These are phyloP conservation scores for Colletotrichum limetticola DNA, from an alignment of 2,329 filamentous ascomycete species.

Conservation along the genomic window DNA sequence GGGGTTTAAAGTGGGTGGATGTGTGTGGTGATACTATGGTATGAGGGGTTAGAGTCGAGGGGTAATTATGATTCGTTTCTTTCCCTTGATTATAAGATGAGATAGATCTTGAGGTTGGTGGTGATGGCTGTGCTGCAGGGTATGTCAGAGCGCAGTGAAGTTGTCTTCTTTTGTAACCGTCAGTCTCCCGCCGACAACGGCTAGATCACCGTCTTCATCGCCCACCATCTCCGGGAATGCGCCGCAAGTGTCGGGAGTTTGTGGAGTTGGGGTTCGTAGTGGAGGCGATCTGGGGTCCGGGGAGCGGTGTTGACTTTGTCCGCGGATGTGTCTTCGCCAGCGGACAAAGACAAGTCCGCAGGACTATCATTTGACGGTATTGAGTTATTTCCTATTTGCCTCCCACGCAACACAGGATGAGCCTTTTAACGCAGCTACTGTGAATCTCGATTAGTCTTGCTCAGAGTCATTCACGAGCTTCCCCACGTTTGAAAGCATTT, in stretches of 20 bases:
- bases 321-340: not conserved
- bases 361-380: not conserved
- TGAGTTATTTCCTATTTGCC: not conserved
- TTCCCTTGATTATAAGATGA: not conserved
- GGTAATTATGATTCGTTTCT: not conserved
- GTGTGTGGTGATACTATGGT: not conserved
- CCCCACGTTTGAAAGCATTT: not conserved
- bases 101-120: not conserved
- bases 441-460: not conserved
- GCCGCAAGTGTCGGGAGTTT: slow-evolving; percentile 2
- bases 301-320: slow-evolving; percentile 10
- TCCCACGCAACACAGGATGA: not conserved
- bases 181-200: slow-evolving; percentile 17
- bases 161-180: slow-evolving; percentile 27
- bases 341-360: slow-evolving; percentile 18
- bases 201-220: slow-evolving; percentile 11
- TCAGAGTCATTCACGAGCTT: not conserved
- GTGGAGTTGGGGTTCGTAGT: slow-evolving; percentile 17
- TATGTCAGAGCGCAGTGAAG: not conserved
- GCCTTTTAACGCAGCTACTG: not conserved
- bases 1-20: not conserved
- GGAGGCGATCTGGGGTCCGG: slow-evolving; percentile 27
- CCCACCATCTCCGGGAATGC: slow-evolving; percentile 10
- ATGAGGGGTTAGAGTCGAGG: not conserved
- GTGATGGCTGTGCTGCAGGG: not conserved